These are phyloP conservation scores for Cyclostephanos invisitatus DNA, from an alignment of 108 stramenopile genomes.

Conservation along the genomic window DNA sequence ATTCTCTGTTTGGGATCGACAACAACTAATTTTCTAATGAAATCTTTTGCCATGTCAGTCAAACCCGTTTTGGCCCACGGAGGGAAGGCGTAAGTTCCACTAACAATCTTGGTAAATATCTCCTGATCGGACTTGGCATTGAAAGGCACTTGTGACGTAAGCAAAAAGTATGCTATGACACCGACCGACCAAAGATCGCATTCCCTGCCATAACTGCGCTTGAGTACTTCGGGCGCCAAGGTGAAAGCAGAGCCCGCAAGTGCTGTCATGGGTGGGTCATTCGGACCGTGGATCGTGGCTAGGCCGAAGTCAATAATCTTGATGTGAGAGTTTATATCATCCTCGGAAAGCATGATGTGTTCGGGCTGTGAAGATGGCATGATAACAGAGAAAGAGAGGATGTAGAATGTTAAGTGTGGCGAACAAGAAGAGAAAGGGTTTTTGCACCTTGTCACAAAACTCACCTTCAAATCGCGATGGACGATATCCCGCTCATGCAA, in stretches of 20 bases:
- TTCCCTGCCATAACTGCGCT: conserved; percentile 26
- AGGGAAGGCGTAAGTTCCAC: conserved; percentile 25
- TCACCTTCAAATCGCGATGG: conserved; percentile 96
- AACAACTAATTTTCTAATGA: conserved; percentile 49
- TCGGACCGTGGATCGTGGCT: conserved; percentile 18
- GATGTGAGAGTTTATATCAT: conserved; percentile 47
- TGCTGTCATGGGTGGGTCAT: conserved; percentile 19
- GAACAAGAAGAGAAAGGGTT: background rate
- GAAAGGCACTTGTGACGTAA: conserved; percentile 54
- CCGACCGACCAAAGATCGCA: conserved; percentile 48
- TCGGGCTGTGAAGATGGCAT: conserved; percentile 63
- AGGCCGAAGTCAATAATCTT: conserved; percentile 82
- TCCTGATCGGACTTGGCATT: conserved; percentile 26
- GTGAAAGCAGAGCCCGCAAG: conserved; percentile 49
- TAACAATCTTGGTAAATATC: conserved; percentile 38
- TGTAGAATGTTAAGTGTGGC: background rate
- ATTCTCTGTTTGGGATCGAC: conserved; percentile 63
- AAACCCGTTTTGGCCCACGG: conserved; percentile 26
- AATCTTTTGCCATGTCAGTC: conserved; percentile 53
- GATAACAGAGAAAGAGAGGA: background rate
- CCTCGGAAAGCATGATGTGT: conserved; percentile 79
- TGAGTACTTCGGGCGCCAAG: conserved; percentile 43
- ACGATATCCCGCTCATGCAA: conserved; percentile 92
- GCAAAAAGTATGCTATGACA: conserved; percentile 53
- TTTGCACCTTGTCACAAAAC: background rate